Conservation (phyloP, 371 early-diverging fungal genomes). For the Mucor irregularis region DNA sequence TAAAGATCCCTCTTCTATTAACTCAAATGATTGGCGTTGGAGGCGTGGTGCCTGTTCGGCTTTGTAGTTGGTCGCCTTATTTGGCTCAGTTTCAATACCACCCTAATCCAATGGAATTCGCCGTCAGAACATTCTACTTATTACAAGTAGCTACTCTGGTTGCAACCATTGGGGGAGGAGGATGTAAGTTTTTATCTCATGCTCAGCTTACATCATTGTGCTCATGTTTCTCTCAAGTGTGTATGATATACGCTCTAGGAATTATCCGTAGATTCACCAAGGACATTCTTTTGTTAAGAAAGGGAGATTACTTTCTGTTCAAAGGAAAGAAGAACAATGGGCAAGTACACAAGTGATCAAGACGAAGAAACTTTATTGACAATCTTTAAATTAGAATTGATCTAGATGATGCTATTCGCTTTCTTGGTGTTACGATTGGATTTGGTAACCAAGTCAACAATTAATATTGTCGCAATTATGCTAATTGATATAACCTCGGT, state of each 20-base stretch:
- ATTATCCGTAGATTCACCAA: conserved; percentile 46
- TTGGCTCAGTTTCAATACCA: conserved; percentile 37
- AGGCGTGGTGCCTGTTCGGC: conserved; percentile 37
- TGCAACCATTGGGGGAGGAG: conserved; percentile 44
- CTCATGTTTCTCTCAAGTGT: too few species aligned
- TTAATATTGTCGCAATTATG: neutral
- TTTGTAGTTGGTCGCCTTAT: conserved; percentile 47
- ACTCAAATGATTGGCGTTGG: conserved; percentile 46
- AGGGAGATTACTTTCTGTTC: conserved; percentile 46
- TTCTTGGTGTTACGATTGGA: conserved; percentile 47
- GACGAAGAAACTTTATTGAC: too few species aligned
- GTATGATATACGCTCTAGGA: conserved; percentile 44
- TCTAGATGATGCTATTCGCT: conserved; percentile 51
- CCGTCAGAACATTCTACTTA: conserved; percentile 28
- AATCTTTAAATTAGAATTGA: conserved; percentile 30
- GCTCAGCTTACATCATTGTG: too few species aligned
- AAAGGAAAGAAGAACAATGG: conserved; percentile 49
- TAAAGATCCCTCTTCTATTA: conserved; percentile 47
- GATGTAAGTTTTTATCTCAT: conserved; percentile 29
- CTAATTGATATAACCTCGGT: neutral
- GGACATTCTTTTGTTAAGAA: conserved; percentile 39
- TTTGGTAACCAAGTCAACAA: conserved; percentile 34
- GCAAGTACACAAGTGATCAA: too few species aligned
- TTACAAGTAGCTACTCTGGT: conserved; percentile 41
- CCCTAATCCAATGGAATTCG: conserved; percentile 39